Base-by-base conservation (phyloP, 2,329 filamentous ascomycete genomes). In the Fusarium siculi region DNA sequence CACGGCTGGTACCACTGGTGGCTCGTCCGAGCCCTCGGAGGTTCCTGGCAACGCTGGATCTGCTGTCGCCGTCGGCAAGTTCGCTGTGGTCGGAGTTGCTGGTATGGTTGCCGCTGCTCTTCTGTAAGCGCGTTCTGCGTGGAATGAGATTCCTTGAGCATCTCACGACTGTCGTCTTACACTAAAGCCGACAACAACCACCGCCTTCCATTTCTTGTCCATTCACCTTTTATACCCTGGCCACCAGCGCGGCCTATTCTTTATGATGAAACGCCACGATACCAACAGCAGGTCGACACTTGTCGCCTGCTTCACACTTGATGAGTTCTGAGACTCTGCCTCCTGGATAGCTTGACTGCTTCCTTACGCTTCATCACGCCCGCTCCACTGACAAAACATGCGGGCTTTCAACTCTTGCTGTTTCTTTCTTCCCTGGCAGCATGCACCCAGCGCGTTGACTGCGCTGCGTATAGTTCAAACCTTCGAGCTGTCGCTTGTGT, bases 61-160 rank as follows among this genome's bases (percentile, higher is more conserved):
- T 30, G 81, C 82, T 28, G 79, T 89, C 46, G 81, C 84, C 47
- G 84, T 83, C 21, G 81, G 82, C 56, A 82, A 84, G 50, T 76
- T 88, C 18, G 85, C 84, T 39, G 74, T 87, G 43, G 86, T 84
- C n/a, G 87, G 85, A 57, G 76, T 88, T 50, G 84, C 84, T 47
- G 87, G 86, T 59, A 84, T 88, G 74, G 77, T 87, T n/a, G 83
- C 83, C 52, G 84, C 84, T 21, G 86, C 83, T n/a, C 71, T 90
- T 64, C 80, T 90, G 78, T 90, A 88, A 84, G 64, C 64, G 60
- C 46, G 19, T 28, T 36, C n/a, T 44, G 39, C 40, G 37, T 42
- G 54, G 46, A 66, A 53, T 52, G 68, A 40, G 66, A 43, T 50
- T 49, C 49, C 53, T 32, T 10, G 19, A 5, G 52, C 25, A 52